phyloP scores from a whole-genome alignment of 495 filamentous ascomycete genomes.

The Bryoglossum gracile region DNA sequence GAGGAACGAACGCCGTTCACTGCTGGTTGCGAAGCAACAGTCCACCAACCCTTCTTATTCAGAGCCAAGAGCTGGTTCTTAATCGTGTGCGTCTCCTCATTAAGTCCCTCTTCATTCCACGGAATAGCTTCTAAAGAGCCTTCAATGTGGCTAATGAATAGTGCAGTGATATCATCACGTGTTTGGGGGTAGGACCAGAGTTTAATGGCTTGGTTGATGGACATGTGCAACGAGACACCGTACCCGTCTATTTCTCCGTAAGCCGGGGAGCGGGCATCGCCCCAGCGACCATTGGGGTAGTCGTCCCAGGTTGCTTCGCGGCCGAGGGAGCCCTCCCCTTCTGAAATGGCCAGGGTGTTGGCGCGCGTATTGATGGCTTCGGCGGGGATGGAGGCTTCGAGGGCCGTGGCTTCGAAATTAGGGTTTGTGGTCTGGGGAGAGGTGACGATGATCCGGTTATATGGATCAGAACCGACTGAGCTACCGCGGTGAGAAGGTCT shows the following conservation, averaged over 20 bases:
- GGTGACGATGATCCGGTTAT: constrained; percentile 78
- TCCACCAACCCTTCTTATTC: constrained; percentile 89
- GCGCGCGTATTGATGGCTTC: constrained; percentile 57
- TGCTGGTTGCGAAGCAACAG: constrained; percentile 90
- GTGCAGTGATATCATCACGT: constrained; percentile 57
- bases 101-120: constrained; percentile 88
- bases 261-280: constrained; percentile 80
- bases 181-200: constrained; percentile 77
- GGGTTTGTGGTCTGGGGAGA: constrained; percentile 39
- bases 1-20: constrained; percentile 74
- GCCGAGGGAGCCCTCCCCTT: constrained; percentile 83
- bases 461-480: constrained; percentile 56
- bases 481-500: constrained; percentile 31
- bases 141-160: constrained; percentile 74
- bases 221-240: constrained; percentile 82
- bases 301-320: constrained; percentile 98
- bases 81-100: constrained; percentile 77
- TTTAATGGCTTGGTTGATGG: constrained; percentile 63
- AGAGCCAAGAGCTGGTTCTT: constrained; percentile 62
- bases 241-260: constrained; percentile 96
- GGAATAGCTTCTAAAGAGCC: constrained; percentile 73
- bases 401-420: constrained; percentile 58
- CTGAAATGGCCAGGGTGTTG: constrained; percentile 84
- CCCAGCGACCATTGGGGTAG: constrained; percentile 95
- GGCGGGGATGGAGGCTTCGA: constrained; percentile 55